Conservation (phyloP, 495 filamentous ascomycete genomes). For the Neurospora intermedia region DNA sequence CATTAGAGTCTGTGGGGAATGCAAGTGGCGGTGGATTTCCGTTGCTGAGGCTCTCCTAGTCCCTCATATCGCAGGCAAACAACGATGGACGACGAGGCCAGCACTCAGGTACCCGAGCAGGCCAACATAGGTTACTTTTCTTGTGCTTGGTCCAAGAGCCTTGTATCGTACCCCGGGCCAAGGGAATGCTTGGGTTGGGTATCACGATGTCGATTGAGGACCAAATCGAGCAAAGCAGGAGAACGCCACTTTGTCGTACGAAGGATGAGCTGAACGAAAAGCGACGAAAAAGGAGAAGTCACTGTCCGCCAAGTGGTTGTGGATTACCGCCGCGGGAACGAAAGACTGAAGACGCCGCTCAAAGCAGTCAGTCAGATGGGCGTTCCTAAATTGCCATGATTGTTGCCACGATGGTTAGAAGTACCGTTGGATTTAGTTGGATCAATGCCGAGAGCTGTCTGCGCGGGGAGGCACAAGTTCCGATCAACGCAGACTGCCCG, state of each 20-base stretch:
- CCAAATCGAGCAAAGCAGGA: background rate
- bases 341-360: background rate
- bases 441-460: background rate
- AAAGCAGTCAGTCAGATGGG: background rate
- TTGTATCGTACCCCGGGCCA: background rate
- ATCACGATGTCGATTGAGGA: background rate
- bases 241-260: background rate
- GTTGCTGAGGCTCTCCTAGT: background rate
- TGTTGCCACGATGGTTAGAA: background rate
- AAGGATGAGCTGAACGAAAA: background rate
- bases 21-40: background rate
- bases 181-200: background rate
- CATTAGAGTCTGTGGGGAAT: background rate
- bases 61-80: background rate
- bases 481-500: too few species aligned
- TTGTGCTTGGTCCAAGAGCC: background rate
- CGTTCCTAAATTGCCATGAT: background rate
- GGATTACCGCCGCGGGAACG: background rate
- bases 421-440: background rate
- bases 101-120: background rate
- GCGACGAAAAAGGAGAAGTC: background rate
- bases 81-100: background rate
- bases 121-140: background rate
- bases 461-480: too few species aligned
- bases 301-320: background rate